These are phyloP conservation scores for Scutellaria galericulata DNA, from an alignment of 257 asterid species.

Conservation along the genomic window DNA sequence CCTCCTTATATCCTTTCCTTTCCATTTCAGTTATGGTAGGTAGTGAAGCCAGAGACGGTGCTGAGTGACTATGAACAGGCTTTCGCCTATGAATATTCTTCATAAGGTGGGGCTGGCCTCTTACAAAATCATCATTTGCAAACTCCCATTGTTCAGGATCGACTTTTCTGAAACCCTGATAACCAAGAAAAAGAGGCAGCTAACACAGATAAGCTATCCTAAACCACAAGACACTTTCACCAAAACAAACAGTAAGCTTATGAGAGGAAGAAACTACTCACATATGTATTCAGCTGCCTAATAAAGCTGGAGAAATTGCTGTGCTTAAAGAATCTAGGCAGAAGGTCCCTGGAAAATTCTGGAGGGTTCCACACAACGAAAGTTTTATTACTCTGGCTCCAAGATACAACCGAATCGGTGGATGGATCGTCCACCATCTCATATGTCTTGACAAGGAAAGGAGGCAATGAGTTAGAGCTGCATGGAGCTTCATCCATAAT, in stretches of 20 bases:
- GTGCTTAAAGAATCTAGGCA: conserved; percentile 91
- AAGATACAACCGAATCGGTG: conserved; percentile 66
- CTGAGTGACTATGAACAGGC: conserved; percentile 94
- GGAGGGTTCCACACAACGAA: conserved; percentile 87
- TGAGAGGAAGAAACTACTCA: conserved; percentile 42
- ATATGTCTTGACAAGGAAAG: conserved; percentile 82
- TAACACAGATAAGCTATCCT: conserved; percentile 13
- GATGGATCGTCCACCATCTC: conserved; percentile 92
- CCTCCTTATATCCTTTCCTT: conserved; percentile 66
- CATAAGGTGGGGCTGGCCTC: conserved; percentile 76
- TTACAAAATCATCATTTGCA: conserved; percentile 77
- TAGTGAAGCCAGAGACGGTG: conserved; percentile 48
- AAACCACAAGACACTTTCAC: conserved; percentile 16
- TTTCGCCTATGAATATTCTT: conserved; percentile 86
- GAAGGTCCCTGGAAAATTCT: conserved; percentile 67
- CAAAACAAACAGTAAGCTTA: conserved; percentile 12
- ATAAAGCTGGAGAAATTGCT: conserved; percentile 90
- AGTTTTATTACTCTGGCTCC: conserved; percentile 74
- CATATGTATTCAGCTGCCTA: conserved; percentile 92
- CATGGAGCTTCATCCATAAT: conserved; percentile 77
- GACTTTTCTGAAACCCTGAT: conserved; percentile 85
- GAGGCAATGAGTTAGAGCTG: conserved; percentile 69
- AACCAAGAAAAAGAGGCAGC: conserved; percentile 16
- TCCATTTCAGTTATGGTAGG: conserved; percentile 65
- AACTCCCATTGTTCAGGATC: conserved; percentile 97